Conservation (phyloP, 371 early-diverging fungal species). For the Mortierella sp. region DNA sequence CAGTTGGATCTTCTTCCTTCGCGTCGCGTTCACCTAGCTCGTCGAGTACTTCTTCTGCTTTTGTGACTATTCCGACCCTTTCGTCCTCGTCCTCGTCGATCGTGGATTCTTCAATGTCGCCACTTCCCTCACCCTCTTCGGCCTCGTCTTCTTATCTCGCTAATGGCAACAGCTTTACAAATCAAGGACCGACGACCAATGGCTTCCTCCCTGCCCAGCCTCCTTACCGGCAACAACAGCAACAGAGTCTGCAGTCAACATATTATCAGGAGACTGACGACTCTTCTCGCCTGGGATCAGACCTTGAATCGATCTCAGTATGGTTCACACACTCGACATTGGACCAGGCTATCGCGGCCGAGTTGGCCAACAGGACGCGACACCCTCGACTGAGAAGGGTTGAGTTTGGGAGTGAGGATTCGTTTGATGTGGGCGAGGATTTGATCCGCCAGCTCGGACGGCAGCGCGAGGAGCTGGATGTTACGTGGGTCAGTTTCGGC, state of each 20-base stretch:
- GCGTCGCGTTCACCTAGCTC: slow-evolving; percentile 10
- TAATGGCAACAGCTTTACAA: not conserved
- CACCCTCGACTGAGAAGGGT: slow-evolving; percentile 36
- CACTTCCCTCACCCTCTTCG: slow-evolving; percentile 14
- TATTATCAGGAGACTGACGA: not conserved
- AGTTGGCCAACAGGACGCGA: slow-evolving; percentile 28
- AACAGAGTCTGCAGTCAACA: not conserved
- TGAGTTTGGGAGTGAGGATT: slow-evolving; percentile 52
- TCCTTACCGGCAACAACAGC: not conserved
- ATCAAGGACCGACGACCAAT: not conserved
- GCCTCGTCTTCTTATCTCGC: not conserved
- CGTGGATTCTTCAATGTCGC: slow-evolving; percentile 17
- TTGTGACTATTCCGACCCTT: slow-evolving; percentile 1
- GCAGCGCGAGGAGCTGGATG: slow-evolving; percentile 30
- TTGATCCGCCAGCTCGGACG: slow-evolving; percentile 12
- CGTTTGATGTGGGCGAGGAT: slow-evolving; percentile 35
- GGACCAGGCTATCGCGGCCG: slow-evolving; percentile 25
- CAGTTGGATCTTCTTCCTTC: slow-evolving; percentile 18
- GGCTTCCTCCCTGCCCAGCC: not conserved
- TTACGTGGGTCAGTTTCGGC: slow-evolving; percentile 34
- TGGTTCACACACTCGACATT: slow-evolving; percentile 52
- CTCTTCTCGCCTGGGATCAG: slow-evolving; percentile 8
- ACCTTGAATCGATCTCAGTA: slow-evolving; percentile 38
- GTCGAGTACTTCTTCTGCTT: slow-evolving; percentile 23
- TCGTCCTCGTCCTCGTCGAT: slow-evolving; percentile 19